Conservation (phyloP, 148 eudicot species). For the Nepenthes mirabilis region DNA sequence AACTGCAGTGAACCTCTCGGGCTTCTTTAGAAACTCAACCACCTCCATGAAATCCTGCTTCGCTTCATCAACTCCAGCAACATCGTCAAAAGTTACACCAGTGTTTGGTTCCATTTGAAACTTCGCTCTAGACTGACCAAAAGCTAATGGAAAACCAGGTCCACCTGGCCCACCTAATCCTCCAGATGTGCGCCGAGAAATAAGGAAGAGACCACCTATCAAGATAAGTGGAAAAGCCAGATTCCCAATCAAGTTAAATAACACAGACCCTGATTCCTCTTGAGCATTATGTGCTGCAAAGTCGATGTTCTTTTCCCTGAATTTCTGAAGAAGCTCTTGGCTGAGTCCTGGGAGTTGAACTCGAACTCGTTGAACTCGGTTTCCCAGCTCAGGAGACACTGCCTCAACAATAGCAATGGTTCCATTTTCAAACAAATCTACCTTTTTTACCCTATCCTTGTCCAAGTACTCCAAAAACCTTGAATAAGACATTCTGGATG, state of each 20-base stretch:
- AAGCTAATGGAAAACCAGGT: slow-evolving; percentile 70
- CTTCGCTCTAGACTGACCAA: slow-evolving; percentile 96
- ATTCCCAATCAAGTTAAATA: slow-evolving; percentile 87
- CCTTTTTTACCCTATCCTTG: slow-evolving; percentile 82
- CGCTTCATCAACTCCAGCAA: slow-evolving; percentile 99
- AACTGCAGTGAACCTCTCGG: slow-evolving; percentile 94
- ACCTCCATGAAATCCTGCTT: slow-evolving; percentile 99
- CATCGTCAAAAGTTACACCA: slow-evolving; percentile 94
- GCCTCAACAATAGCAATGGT: slow-evolving; percentile 98
- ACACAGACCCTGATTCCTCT: slow-evolving; percentile 82
- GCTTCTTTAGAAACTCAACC: slow-evolving; percentile 93
- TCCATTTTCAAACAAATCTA: slow-evolving; percentile 91
- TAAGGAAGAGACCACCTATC: slow-evolving; percentile 93
- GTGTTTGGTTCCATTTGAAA: slow-evolving; percentile 99
- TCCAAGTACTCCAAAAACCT: slow-evolving; percentile 92
- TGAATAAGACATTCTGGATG: slow-evolving; percentile 97
- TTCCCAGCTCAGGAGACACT: slow-evolving; percentile 89
- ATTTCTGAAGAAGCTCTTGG: slow-evolving; percentile 96
- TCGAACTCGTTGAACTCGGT: slow-evolving; percentile 88
- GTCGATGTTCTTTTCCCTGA: slow-evolving; percentile 90
- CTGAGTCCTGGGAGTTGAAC: slow-evolving; percentile 98
- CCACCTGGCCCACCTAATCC: slow-evolving; percentile 99
- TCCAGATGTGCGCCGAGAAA: slow-evolving; percentile 75
- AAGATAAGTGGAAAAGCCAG: slow-evolving; percentile 78
- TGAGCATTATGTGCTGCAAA: slow-evolving; percentile 98